Conservation (phyloP, 2,329 filamentous ascomycete species). For the Alternaria sp. region DNA sequence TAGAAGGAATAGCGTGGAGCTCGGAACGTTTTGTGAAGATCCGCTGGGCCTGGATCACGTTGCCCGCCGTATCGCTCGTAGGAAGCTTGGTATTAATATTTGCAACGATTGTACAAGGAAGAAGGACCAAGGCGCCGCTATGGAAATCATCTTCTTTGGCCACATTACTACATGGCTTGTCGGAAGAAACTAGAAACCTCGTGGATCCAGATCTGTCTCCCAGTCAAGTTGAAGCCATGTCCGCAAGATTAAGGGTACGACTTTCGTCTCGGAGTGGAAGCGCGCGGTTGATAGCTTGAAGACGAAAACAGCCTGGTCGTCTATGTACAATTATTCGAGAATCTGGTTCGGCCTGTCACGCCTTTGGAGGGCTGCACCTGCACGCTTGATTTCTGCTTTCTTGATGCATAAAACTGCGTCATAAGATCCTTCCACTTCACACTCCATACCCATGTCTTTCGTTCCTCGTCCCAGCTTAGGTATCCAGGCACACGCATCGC, state of each 20-base stretch:
- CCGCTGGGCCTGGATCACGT: conserved; percentile 25
- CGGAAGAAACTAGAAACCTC: conserved; percentile 17
- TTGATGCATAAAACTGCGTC: not conserved
- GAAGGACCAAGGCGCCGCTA: conserved; percentile 1
- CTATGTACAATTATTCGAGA: too few species aligned
- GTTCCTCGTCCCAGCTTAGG: conserved; percentile 28
- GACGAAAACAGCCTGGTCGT: not conserved
- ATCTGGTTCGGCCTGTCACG: too few species aligned
- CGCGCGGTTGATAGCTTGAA: not conserved
- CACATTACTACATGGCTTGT: conserved; percentile 28
- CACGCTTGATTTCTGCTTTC: too few species aligned
- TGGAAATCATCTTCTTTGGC: conserved; percentile 32
- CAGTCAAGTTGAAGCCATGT: conserved; percentile 26
- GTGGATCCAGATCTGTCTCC: conserved; percentile 13
- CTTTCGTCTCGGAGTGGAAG: conserved; percentile 1
- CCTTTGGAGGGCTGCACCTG: too few species aligned
- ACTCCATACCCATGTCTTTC: conserved; percentile 31
- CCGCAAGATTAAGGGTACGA: conserved; percentile 9
- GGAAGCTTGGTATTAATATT: conserved; percentile 21
- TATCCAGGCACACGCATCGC: conserved; percentile 13
- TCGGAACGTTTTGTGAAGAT: conserved; percentile 20
- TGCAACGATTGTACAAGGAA: conserved; percentile 18
- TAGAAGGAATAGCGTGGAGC: conserved; percentile 23
- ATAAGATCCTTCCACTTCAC: conserved; percentile 31
- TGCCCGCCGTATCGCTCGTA: conserved; percentile 19